These are phyloP conservation scores for Cyberlindnera maritima DNA, from an alignment of 805 yeast genomes.

Conservation along the genomic window DNA sequence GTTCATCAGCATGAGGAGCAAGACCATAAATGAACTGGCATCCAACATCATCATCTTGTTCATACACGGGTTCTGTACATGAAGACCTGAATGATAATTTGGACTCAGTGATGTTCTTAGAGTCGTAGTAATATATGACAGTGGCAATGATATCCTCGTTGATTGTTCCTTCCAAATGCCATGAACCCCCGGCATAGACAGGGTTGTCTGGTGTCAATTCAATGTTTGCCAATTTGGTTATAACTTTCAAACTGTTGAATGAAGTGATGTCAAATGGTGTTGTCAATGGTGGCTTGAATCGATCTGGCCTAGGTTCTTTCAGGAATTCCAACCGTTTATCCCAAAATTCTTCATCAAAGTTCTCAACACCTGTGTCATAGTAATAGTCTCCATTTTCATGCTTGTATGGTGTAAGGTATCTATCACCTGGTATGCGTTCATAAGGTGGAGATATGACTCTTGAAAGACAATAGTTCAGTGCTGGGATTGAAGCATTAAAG, in stretches of 20 bases:
- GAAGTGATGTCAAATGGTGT: background rate
- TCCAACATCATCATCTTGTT: slow-evolving; percentile 7
- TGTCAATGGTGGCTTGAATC: background rate
- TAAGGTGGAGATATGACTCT: slow-evolving; percentile 3
- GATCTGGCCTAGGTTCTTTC: background rate
- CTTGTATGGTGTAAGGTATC: too few relatives aligned
- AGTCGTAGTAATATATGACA: slow-evolving; percentile 11
- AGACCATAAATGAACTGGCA: slow-evolving; percentile 2
- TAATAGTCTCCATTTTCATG: background rate
- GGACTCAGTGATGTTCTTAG: slow-evolving; percentile 8
- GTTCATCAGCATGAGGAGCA: background rate
- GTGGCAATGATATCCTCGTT: slow-evolving; percentile 13
- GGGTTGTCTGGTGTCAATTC: slow-evolving; percentile 8
- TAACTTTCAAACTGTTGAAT: slow-evolving; percentile 6
- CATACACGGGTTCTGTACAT: slow-evolving; percentile 4
- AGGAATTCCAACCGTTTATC: background rate
- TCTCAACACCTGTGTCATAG: background rate
- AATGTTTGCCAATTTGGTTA: slow-evolving; percentile 12
- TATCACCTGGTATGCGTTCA: slow-evolving; percentile 1
- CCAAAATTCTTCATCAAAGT: background rate
- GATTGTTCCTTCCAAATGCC: slow-evolving; percentile 13
- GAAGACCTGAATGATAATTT: slow-evolving; percentile 9
- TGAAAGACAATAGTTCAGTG: slow-evolving; percentile 2
- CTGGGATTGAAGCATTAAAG: slow-evolving; percentile 8
- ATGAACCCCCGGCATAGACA: slow-evolving; percentile 5